These are phyloP conservation scores for Fraxinus greggii DNA, from an alignment of 305 asterid species.

Conservation along the genomic window DNA sequence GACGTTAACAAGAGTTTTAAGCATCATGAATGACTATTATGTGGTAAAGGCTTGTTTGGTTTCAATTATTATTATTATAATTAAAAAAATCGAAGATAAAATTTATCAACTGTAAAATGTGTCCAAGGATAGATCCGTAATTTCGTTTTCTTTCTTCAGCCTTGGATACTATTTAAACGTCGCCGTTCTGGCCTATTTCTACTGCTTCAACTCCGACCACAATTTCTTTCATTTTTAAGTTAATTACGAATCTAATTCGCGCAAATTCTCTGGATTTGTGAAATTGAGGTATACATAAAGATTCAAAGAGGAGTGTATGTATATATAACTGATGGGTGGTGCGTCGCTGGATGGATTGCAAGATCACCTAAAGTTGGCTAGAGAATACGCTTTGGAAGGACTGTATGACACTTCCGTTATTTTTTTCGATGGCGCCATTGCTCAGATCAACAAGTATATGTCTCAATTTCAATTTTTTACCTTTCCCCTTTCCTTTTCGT, in stretches of 20 bases:
- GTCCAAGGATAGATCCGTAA: constrained; percentile 24
- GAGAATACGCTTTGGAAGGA: constrained; percentile 92
- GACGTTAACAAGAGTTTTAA: neutral
- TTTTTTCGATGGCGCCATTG: constrained; percentile 95
- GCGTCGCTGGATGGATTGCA: constrained; percentile 71
- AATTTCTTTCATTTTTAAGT: constrained; percentile 20
- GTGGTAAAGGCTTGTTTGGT: no score
- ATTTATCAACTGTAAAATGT: neutral
- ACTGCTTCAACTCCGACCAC: constrained; percentile 27
- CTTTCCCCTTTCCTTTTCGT: constrained; percentile 3
- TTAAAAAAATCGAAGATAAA: no score
- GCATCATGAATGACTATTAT: neutral
- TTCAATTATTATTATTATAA: no score
- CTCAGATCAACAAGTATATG: constrained; percentile 88
- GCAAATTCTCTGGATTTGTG: constrained; percentile 16
- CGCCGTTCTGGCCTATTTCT: constrained; percentile 31
- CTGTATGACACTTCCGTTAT: constrained; percentile 79
- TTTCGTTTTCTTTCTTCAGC: constrained; percentile 5
- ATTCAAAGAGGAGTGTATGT: constrained; percentile 6
- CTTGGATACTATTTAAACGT: constrained; percentile 39
- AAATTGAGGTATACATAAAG: neutral
- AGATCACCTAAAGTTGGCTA: constrained; percentile 85
- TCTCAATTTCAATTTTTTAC: constrained; percentile 9
- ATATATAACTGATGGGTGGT: constrained; percentile 51
- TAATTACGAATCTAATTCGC: constrained; percentile 27